These are phyloP conservation scores for Venturia carpophila DNA, from an alignment of 2,329 filamentous ascomycete species.

Conservation along the genomic window DNA sequence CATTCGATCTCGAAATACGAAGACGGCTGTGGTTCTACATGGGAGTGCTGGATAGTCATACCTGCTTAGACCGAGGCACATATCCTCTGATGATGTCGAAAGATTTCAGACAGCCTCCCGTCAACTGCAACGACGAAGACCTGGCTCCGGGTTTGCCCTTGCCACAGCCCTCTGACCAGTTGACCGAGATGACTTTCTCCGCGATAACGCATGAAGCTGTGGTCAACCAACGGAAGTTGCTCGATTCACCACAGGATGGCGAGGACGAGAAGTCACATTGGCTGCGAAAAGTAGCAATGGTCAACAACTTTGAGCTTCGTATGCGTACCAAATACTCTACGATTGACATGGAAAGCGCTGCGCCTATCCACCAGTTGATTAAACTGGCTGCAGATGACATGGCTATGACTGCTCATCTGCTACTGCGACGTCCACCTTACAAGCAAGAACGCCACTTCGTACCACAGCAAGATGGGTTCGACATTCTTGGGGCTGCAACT, in stretches of 20 bases:
- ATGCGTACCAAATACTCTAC: neutral
- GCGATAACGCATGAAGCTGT: neutral
- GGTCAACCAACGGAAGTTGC: neutral
- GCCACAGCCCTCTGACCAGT: constrained; percentile 11
- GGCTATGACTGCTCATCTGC: neutral
- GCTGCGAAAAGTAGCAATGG: neutral
- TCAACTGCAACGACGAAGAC: neutral
- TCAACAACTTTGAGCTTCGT: neutral
- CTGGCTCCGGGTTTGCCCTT: neutral
- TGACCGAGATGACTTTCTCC: constrained; percentile 17
- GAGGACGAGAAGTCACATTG: constrained; percentile 1
- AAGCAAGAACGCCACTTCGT: neutral
- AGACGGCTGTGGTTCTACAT: constrained; percentile 19
- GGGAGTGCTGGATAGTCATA: constrained; percentile 19
- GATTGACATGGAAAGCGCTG: neutral
- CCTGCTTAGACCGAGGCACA: constrained; percentile 19
- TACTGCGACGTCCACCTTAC: neutral
- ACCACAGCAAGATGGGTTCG: constrained; percentile 2
- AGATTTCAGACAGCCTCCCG: neutral
- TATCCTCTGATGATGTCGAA: constrained; percentile 14
- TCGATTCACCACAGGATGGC: neutral
- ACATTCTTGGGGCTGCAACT: constrained; percentile 2
- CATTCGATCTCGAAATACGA: constrained; percentile 19
- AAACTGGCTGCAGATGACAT: constrained; percentile 11
- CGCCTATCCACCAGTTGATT: constrained; percentile 20